A percentile compares a stretch with the other conserved stretches of the same genome.
Conservation (phyloP, 371 early-diverging fungal genomes). For the Rhizopus stolonifer region DNA sequence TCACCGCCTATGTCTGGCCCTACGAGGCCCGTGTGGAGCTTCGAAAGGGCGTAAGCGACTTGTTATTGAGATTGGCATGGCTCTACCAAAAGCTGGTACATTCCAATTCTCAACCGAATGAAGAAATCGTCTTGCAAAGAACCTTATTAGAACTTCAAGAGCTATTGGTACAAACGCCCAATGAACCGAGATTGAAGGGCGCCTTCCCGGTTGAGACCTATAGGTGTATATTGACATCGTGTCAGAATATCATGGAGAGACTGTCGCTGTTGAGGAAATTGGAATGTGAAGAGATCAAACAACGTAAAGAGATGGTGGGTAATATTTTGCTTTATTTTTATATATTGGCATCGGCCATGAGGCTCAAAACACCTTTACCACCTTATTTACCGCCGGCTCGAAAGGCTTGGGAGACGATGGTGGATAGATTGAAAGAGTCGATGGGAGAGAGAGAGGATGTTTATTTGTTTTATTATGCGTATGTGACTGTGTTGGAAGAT, state of each 20-base stretch:
- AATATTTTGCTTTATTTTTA: slow-evolving; percentile 77
- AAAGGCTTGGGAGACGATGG: slow-evolving; percentile 46
- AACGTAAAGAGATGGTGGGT: slow-evolving; percentile 72
- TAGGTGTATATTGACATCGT: slow-evolving; percentile 61
- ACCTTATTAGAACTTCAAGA: slow-evolving; percentile 60
- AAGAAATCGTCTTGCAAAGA: slow-evolving; percentile 71
- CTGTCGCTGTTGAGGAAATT: slow-evolving; percentile 68
- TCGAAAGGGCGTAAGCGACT: slow-evolving; percentile 67
- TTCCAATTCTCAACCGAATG: slow-evolving; percentile 59
- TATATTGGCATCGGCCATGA: slow-evolving; percentile 73
- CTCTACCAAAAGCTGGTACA: slow-evolving; percentile 65
- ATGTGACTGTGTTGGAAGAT: slow-evolving; percentile 77
- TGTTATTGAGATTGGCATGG: slow-evolving; percentile 64
- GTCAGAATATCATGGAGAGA: slow-evolving; percentile 75
- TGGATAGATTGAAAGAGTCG: slow-evolving; percentile 48
- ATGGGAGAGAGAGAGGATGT: slow-evolving; percentile 55
- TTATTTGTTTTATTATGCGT: slow-evolving; percentile 80
- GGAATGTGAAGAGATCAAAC: slow-evolving; percentile 62
- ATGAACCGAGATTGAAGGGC: slow-evolving; percentile 86
- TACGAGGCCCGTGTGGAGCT: slow-evolving; percentile 83
- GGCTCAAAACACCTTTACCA: slow-evolving; percentile 82
- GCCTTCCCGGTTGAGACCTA: slow-evolving; percentile 73
- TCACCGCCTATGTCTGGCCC: slow-evolving; percentile 77
- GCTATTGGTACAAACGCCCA: slow-evolving; percentile 69
- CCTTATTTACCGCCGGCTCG: slow-evolving; percentile 75